Percentiles rank a stretch among this genome's conserved stretches.
phyloP scores from a whole-genome alignment of 2,329 filamentous ascomycete species.

The Proliferodiscus dingleyae region DNA sequence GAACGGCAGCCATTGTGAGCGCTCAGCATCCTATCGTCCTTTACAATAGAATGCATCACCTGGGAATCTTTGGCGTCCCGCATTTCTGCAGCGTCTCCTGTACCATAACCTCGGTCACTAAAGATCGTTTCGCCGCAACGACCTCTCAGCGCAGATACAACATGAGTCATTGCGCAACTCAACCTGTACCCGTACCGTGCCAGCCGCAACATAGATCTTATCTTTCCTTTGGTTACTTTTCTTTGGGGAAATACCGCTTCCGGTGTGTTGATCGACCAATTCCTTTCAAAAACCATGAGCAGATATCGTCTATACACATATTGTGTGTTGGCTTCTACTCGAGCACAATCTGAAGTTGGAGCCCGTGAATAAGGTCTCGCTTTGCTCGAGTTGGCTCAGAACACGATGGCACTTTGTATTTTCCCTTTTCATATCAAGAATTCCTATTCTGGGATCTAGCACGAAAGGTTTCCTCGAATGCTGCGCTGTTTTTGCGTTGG shows the following conservation, averaged over 20 bases:
- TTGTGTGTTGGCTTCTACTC: constrained; percentile 19
- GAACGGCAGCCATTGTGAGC: constrained; percentile 16
- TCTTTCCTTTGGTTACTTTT: constrained; percentile 18
- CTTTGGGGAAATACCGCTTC: constrained; percentile 16
- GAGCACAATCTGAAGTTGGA: constrained; percentile 6
- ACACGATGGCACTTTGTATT: constrained; percentile 21
- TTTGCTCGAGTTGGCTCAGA: background rate
- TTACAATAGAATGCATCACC: constrained; percentile 25
- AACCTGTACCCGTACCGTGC: constrained; percentile 31
- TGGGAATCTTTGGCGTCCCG: constrained; percentile 17
- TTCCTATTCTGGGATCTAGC: constrained; percentile 4
- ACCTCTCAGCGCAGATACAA: constrained; percentile 30
- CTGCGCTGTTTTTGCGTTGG: constrained; percentile 2
- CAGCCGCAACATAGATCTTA: constrained; percentile 24
- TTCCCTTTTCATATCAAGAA: constrained; percentile 5
- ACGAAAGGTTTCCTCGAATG: constrained; percentile 9
- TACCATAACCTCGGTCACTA: constrained; percentile 32
- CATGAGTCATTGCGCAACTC: constrained; percentile 31
- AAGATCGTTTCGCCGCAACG: constrained; percentile 28
- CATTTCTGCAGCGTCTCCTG: constrained; percentile 27
- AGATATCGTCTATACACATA: constrained; percentile 27
- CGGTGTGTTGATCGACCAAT: constrained; percentile 21
- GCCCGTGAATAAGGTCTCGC: constrained; percentile 5
- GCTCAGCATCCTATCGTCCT: constrained; percentile 25
- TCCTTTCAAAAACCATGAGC: constrained; percentile 23